Conservation (phyloP, 2,329 filamentous ascomycete species). For the Penicillium brasilianum region DNA sequence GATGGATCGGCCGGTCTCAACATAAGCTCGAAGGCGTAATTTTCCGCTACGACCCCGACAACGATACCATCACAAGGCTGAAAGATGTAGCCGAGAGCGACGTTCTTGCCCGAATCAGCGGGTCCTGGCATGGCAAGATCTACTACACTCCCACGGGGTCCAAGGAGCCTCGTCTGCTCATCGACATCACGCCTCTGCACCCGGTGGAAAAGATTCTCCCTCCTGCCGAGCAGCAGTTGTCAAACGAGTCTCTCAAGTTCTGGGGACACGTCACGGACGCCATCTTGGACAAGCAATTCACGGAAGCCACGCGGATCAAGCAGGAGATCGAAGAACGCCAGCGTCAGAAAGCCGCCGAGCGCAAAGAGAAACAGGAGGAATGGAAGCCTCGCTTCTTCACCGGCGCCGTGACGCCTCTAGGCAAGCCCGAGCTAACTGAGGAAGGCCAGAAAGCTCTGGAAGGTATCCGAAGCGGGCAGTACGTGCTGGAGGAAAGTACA, state of each 20-base stretch:
- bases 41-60: constrained; percentile 86
- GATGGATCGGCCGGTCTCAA: constrained; percentile 88
- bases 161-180: constrained; percentile 69
- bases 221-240: constrained; percentile 75
- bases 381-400: constrained; percentile 92
- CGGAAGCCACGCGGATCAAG: constrained; percentile 83
- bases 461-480: constrained; percentile 60
- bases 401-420: constrained; percentile 61
- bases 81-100: constrained; percentile 87
- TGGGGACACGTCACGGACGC: constrained; percentile 88
- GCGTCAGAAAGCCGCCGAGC: constrained; percentile 79
- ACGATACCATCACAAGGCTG: constrained; percentile 78
- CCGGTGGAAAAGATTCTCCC: constrained; percentile 81
- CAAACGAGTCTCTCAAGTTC: constrained; percentile 86
- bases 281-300: constrained; percentile 81
- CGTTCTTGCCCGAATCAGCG: constrained; percentile 79
- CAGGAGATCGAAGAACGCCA: constrained; percentile 90
- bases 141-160: constrained; percentile 61
- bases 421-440: constrained; percentile 66
- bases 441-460: constrained; percentile 65
- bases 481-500: constrained; percentile 51
- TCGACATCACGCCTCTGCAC: constrained; percentile 83
- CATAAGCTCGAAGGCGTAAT: constrained; percentile 91
- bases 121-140: constrained; percentile 79
- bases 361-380: constrained; percentile 69